Evolutionary conservation across 192 early-diverging fungal species (phyloP), one percentile per base, ranked within the genome.

Genomic region (Linderina pennispora): DNA sequence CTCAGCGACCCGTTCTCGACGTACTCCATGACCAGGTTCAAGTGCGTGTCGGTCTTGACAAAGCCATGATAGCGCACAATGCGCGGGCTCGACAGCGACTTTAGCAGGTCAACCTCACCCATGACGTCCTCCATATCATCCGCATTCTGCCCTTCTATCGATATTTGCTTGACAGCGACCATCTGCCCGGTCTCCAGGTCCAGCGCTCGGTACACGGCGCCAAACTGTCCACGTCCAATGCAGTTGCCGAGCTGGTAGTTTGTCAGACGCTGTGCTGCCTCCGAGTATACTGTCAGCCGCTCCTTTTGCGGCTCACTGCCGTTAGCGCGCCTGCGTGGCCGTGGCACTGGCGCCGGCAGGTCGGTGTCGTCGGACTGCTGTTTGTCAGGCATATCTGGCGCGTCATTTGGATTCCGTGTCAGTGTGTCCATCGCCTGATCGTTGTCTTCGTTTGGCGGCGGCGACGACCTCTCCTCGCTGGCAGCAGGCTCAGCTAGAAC

Each of bases 1-100:
- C 84, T 58, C 28, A 98, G 79, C 11, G 93, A 97, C 14, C 95
- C 95, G 51, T 94, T 92, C 65, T 98, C 95, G 7, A 86, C 86
- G 67, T 75, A 88, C 79, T 94, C 90, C 45, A 92, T 77, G 34
- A 92, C 80, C 50, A 94, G 86, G 58, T 89, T 89, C 10, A 94
- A 72, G 45, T 88, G 74, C 26, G 68, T 58, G 18, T 79, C 66
- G 6, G 77, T 81, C 40, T 79, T 82, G 25, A 91, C 77, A 62
- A 89, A 92, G 0, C 89, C 90, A 31, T 83, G 58, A 50, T 93
- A 95, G 25, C 80, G 83, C 26, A 95, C 89, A 23, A 95, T 84
- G 21, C 89, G 86, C 0, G 83, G 78, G 57, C 92, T 90, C 13
- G 77, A 68, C 4, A 95, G 65, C n/a, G 86, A 86, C 53, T 91